Evolutionary conservation across 2,329 filamentous ascomycete genomes (phyloP).

Genomic region (Chalaropsis thielavioides): DNA sequence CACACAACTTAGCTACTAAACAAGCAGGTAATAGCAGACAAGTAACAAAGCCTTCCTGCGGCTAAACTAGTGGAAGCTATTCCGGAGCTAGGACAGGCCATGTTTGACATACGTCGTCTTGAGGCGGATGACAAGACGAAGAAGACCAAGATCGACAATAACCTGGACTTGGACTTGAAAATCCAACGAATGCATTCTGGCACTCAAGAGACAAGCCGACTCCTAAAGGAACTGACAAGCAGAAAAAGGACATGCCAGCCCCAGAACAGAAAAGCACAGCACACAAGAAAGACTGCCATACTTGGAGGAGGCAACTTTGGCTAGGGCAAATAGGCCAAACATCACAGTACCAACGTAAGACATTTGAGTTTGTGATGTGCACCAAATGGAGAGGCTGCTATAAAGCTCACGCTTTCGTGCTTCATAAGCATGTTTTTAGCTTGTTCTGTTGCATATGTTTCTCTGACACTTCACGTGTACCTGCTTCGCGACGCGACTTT

Average conservation of each 20-base stretch:
- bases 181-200: not conserved
- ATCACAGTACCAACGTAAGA: not conserved
- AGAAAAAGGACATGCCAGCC: not conserved
- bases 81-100: not conserved
- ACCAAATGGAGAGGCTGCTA: not conserved
- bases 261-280: not conserved
- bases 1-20: not conserved
- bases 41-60: not conserved
- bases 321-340: not conserved
- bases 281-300: too few species aligned
- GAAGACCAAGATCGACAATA: not conserved
- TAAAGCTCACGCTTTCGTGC: not conserved
- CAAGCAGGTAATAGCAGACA: not conserved
- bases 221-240: too few species aligned
- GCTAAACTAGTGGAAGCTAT: not conserved
- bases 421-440: not conserved
- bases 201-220: not conserved
- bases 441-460: not conserved
- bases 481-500: not conserved
- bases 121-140: not conserved
- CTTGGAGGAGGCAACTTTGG: not conserved
- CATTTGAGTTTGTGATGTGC: not conserved
- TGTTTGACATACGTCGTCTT: constrained; percentile 3
- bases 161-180: not conserved
- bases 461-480: not conserved